Evolutionary conservation across 116 monocot genomes (phyloP).

Genomic region (Iris pallida): DNA sequence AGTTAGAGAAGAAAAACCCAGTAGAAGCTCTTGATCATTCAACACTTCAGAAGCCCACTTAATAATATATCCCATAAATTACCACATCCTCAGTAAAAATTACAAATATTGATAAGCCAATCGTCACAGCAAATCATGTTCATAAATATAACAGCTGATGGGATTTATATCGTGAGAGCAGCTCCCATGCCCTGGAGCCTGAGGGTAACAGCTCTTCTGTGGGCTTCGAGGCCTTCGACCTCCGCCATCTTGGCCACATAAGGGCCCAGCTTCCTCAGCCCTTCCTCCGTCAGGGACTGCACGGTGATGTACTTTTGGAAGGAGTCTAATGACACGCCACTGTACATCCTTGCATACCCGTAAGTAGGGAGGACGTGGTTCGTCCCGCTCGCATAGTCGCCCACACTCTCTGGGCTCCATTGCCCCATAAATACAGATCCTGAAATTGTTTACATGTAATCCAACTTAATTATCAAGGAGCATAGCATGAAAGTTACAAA

Average conservation of each 20-base stretch:
- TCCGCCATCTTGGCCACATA: constrained; percentile 79
- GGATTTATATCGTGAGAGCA: constrained; percentile 13
- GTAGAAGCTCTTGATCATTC: no score
- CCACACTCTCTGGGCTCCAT: constrained; percentile 96
- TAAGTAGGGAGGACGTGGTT: constrained; percentile 98
- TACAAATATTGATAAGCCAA: no score
- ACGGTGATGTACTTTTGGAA: constrained; percentile 93
- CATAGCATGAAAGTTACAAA: no score
- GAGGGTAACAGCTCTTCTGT: constrained; percentile 73
- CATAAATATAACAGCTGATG: no score
- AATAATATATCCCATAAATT: no score
- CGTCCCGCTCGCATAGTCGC: constrained; percentile 94
- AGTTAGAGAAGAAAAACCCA: no score
- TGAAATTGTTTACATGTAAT: constrained; percentile 36
- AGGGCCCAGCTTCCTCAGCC: constrained; percentile 57
- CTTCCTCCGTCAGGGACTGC: constrained; percentile 72
- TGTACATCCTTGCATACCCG: constrained; percentile 94
- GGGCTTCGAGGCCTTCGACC: constrained; percentile 79
- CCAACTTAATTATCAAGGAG: constrained; percentile 55
- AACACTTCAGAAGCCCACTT: no score
- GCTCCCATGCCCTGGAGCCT: constrained; percentile 52
- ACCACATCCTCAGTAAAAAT: no score
- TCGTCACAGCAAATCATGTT: no score
- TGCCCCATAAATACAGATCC: constrained; percentile 91
- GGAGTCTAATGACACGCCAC: constrained; percentile 83